Evolutionary conservation across 1,284 basidiomycete species (phyloP).

Genomic region (Ceratorhiza oryzae-sativae): DNA sequence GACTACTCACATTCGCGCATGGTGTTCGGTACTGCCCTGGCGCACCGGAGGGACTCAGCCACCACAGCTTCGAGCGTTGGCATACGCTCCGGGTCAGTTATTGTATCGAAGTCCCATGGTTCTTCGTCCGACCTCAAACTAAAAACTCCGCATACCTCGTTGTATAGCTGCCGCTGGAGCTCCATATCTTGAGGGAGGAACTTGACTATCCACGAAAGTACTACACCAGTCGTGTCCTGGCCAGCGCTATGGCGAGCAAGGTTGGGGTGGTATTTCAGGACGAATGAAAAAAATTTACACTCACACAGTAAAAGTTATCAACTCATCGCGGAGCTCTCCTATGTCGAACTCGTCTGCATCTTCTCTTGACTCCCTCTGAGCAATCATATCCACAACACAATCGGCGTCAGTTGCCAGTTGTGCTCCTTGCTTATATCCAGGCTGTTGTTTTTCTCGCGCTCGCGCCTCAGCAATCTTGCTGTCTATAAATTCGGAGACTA

Average conservation of each 20-base stretch:
- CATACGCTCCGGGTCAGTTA: background rate
- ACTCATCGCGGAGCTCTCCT: slow-evolving; percentile 9
- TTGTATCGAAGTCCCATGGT: background rate
- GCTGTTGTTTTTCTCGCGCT: background rate
- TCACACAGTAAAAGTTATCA: slow-evolving; percentile 11
- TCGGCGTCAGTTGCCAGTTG: slow-evolving; percentile 12
- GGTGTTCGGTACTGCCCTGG: background rate
- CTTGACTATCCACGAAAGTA: slow-evolving; percentile 18
- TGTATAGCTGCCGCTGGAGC: slow-evolving; percentile 19
- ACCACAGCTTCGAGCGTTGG: slow-evolving; percentile 27
- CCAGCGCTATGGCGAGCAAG: background rate
- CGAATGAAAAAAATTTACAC: background rate
- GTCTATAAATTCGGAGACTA: background rate
- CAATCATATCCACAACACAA: slow-evolving; percentile 31
- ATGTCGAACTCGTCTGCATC: background rate
- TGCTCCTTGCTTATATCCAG: background rate
- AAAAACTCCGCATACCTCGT: slow-evolving; percentile 23
- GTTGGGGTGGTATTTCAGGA: background rate
- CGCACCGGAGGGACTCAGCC: slow-evolving; percentile 20
- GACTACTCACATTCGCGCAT: slow-evolving; percentile 10
- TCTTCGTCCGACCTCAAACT: background rate
- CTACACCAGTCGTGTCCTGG: slow-evolving; percentile 21
- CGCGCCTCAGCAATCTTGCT: slow-evolving; percentile 1
- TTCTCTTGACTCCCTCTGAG: slow-evolving; percentile 13
- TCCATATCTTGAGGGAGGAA: slow-evolving; percentile 15